A percentile compares a stretch with the other conserved stretches of the same genome.
Conservation (phyloP, 202 grass and related monocot genomes). For the Musa balbisiana region DNA sequence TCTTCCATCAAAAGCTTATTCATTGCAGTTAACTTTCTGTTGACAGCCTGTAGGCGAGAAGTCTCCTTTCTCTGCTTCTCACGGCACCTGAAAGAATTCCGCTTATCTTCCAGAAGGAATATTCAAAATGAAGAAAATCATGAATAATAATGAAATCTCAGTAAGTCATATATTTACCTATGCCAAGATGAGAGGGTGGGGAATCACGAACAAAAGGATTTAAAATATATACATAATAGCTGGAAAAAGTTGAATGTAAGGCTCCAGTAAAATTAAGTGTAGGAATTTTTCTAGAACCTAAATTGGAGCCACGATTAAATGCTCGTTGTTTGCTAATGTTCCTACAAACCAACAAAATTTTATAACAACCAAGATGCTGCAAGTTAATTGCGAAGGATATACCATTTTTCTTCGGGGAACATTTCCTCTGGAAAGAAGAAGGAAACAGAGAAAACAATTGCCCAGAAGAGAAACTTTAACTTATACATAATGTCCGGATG, state of each 20-base stretch:
- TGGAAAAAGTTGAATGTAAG: not conserved
- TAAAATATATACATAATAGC: not conserved
- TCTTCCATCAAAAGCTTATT: constrained; percentile 99
- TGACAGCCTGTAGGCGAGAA: constrained; percentile 75
- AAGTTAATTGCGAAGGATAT: not conserved
- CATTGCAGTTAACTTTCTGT: constrained; percentile 86
- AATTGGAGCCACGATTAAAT: no score
- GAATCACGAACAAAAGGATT: not conserved
- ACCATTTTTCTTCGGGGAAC: no score
- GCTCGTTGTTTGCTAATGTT: no score
- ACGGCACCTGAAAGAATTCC: constrained; percentile 46
- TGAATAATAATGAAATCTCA: not conserved
- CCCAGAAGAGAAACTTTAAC: no score
- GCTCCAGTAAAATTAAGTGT: no score
- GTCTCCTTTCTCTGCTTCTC: constrained; percentile 90
- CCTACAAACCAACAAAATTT: no score
- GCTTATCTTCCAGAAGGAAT: not conserved
- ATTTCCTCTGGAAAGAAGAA: no score
- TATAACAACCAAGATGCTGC: not conserved
- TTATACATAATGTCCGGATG: no score
- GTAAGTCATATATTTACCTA: not conserved
- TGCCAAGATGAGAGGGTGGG: not conserved
- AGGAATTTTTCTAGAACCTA: no score
- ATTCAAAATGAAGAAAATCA: not conserved
- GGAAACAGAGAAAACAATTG: no score